phyloP scores from a whole-genome alignment of 2,329 filamentous ascomycete genomes.

The Ciborinia camelliae region DNA sequence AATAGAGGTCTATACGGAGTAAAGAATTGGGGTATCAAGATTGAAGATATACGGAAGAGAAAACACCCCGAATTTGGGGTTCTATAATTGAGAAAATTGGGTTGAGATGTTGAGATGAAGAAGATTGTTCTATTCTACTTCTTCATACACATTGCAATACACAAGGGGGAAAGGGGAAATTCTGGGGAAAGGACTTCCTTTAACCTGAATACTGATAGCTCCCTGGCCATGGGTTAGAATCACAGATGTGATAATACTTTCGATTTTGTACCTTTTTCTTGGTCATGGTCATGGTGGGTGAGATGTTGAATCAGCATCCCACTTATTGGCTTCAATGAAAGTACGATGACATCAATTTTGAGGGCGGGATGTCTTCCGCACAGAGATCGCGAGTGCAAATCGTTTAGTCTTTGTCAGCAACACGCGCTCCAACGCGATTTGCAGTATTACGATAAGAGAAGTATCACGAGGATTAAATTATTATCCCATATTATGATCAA shows the following conservation, averaged over 20 bases:
- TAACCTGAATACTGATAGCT: background rate
- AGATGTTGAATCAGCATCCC: background rate
- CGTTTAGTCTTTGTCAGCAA: background rate
- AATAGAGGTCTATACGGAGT: background rate
- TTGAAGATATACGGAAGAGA: background rate
- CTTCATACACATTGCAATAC: background rate
- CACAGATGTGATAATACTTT: background rate
- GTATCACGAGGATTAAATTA: background rate
- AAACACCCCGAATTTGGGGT: background rate
- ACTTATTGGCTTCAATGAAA: background rate
- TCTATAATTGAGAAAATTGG: background rate
- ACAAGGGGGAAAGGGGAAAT: background rate
- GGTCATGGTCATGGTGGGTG: background rate
- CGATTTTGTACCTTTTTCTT: background rate
- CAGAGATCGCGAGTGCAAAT: background rate
- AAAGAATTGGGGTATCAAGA: background rate
- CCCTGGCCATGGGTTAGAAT: background rate
- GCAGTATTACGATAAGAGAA: too few species aligned
- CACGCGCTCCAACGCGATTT: background rate
- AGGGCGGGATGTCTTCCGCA: background rate
- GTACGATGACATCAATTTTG: slow-evolving; percentile 9
- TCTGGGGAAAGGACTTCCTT: background rate
- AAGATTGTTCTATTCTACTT: background rate
- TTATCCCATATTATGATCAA: background rate
- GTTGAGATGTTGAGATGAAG: background rate